phyloP scores from a whole-genome alignment of 139 green algal genomes.

The Coccomyxa sp. region DNA sequence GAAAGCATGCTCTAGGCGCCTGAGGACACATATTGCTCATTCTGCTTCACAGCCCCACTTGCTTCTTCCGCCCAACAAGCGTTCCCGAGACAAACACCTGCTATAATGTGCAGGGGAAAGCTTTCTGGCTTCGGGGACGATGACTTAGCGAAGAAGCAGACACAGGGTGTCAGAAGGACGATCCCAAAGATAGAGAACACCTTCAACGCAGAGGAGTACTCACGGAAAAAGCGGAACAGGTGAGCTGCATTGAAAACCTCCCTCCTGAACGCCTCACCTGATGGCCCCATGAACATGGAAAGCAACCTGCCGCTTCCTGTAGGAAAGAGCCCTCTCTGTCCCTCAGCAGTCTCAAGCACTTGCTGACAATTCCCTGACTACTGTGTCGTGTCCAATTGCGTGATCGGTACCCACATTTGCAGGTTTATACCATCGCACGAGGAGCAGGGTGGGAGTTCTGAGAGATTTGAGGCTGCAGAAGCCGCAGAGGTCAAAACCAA shows the following conservation, averaged over 20 bases:
- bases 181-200: conserved; percentile 10
- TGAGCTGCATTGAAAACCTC: not conserved
- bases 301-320: not conserved
- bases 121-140: too few relatives aligned
- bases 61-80: too few relatives aligned
- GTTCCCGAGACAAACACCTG: too few relatives aligned
- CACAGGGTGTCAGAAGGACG: not conserved
- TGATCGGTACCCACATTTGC: not conserved
- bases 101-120: too few relatives aligned
- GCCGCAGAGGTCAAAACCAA: not conserved
- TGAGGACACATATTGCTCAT: too few relatives aligned
- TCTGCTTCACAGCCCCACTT: too few relatives aligned
- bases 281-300: not conserved
- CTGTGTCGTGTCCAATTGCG: not conserved
- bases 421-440: conserved; percentile 1
- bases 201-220: not conserved
- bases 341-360: not conserved
- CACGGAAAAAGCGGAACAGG: not conserved
- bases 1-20: too few relatives aligned
- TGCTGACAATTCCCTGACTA: not conserved
- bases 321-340: not conserved
- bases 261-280: too few relatives aligned
- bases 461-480: conserved; percentile 5
- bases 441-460: not conserved
- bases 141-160: not conserved